phyloP scores from a whole-genome alignment of 2,329 filamentous ascomycete species.

The Sclerotinia trifoliorum region DNA sequence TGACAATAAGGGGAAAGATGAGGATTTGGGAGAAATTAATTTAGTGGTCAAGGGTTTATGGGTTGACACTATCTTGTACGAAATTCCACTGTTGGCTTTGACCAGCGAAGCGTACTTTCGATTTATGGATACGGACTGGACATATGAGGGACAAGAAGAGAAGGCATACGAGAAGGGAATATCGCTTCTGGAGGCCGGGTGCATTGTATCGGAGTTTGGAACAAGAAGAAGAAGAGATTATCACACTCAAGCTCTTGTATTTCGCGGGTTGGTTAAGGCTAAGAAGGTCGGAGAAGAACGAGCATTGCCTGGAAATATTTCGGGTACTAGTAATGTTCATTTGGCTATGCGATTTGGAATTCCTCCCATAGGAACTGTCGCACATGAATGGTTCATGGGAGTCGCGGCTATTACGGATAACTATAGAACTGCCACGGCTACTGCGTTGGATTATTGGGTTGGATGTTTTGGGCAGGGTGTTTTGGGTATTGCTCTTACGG shows the following conservation, averaged over 20 bases:
- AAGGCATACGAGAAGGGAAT: conserved; percentile 80
- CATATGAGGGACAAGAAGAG: conserved; percentile 80
- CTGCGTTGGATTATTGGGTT: conserved; percentile 84
- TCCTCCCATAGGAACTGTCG: conserved; percentile 81
- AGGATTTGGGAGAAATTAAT: conserved; percentile 70
- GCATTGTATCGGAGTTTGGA: conserved; percentile 91
- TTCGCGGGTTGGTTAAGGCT: conserved; percentile 79
- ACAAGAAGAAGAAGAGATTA: conserved; percentile 87
- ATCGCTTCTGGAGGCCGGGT: conserved; percentile 75
- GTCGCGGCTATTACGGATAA: conserved; percentile 87
- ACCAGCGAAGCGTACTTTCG: conserved; percentile 97
- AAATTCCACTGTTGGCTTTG: conserved; percentile 88
- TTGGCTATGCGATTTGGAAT: conserved; percentile 91
- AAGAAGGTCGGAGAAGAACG: conserved; percentile 65
- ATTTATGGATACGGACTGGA: conserved; percentile 93
- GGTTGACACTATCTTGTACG: conserved; percentile 95
- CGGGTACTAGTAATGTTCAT: conserved; percentile 94
- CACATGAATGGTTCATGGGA: conserved; percentile 99
- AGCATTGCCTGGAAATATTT: conserved; percentile 69
- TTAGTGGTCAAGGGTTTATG: conserved; percentile 79
- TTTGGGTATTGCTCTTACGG: conserved; percentile 85
- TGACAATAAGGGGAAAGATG: conserved; percentile 59
- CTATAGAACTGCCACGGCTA: conserved; percentile 81
- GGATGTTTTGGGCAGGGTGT: conserved; percentile 84
- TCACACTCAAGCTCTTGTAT: conserved; percentile 88